These are phyloP conservation scores for Capronia coronata DNA, from an alignment of 2,329 filamentous ascomycete genomes.

Conservation along the genomic window DNA sequence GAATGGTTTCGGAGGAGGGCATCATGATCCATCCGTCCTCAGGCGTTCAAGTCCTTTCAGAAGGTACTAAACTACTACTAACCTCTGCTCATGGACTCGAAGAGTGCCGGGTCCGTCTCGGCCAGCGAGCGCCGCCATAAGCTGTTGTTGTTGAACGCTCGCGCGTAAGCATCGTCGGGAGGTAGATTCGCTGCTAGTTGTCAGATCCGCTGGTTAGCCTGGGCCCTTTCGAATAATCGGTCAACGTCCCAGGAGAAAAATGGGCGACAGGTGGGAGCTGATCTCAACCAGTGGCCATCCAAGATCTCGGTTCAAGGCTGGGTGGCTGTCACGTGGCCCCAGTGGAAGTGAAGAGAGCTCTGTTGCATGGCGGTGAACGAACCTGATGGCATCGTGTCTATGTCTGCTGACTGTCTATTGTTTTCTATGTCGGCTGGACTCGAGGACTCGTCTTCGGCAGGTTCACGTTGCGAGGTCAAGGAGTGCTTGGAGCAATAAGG, in stretches of 20 bases:
- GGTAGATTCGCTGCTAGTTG: not conserved
- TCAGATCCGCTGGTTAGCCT: not conserved
- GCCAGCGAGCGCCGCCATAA: slow-evolving; percentile 27
- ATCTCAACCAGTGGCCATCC: not conserved
- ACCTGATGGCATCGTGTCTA: slow-evolving; percentile 16
- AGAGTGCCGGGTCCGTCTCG: slow-evolving; percentile 56
- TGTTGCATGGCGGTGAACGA: not conserved
- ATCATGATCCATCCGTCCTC: not conserved
- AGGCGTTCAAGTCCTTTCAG: too few species aligned
- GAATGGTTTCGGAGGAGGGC: not conserved
- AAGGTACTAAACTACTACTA: not conserved
- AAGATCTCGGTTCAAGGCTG: not conserved
- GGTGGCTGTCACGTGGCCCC: not conserved
- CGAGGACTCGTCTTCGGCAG: not conserved
- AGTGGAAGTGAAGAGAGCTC: too few species aligned
- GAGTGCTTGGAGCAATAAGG: slow-evolving; percentile 2
- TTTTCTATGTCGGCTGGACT: not conserved
- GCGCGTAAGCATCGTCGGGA: slow-evolving; percentile 20
- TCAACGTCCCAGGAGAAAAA: not conserved
- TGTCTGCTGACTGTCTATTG: slow-evolving; percentile 1
- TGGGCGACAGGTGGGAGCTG: not conserved
- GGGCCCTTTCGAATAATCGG: not conserved
- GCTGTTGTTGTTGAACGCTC: slow-evolving; percentile 28
- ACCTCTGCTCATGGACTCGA: slow-evolving; percentile 34
- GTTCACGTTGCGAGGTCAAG: too few species aligned